phyloP scores from a whole-genome alignment of 2,329 filamentous ascomycete species.

The Laburnicola sp. region DNA sequence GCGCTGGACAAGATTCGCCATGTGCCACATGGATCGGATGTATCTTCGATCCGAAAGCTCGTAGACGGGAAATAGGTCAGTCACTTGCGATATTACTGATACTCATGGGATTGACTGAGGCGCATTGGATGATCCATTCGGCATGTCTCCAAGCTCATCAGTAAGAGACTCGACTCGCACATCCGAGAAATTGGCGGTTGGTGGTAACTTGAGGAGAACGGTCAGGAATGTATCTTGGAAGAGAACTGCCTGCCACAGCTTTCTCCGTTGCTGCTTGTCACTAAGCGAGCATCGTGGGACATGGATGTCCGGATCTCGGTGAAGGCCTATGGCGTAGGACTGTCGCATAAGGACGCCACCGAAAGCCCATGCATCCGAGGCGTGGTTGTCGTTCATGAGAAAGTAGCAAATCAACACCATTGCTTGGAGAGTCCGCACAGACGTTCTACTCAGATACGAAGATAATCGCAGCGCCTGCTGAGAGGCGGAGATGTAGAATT shows the following conservation, averaged over 20 bases:
- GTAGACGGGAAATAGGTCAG: slow-evolving; percentile 44
- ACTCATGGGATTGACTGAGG: slow-evolving; percentile 54
- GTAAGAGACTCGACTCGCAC: slow-evolving; percentile 73
- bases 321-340: slow-evolving; percentile 78
- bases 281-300: slow-evolving; percentile 67
- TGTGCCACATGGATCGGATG: slow-evolving; percentile 75
- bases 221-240: slow-evolving; percentile 82
- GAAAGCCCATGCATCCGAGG: slow-evolving; percentile 81
- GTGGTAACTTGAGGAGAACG: slow-evolving; percentile 74
- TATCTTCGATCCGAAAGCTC: slow-evolving; percentile 54
- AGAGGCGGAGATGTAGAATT: slow-evolving; percentile 79
- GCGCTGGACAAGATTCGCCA: slow-evolving; percentile 77
- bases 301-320: slow-evolving; percentile 75
- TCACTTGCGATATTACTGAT: slow-evolving; percentile 53
- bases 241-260: slow-evolving; percentile 80
- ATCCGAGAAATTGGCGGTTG: slow-evolving; percentile 77
- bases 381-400: slow-evolving; percentile 83
- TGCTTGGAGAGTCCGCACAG: slow-evolving; percentile 72
- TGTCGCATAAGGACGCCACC: slow-evolving; percentile 76
- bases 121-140: slow-evolving; percentile 59
- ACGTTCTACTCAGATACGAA: slow-evolving; percentile 75
- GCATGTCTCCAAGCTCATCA: slow-evolving; percentile 67
- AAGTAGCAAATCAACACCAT: slow-evolving; percentile 86
- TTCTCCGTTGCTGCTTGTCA: slow-evolving; percentile 77
- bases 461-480: slow-evolving; percentile 76